Evolutionary conservation across 257 asterid genomes (phyloP).

Genomic region (Galeopsis tetrahit): DNA sequence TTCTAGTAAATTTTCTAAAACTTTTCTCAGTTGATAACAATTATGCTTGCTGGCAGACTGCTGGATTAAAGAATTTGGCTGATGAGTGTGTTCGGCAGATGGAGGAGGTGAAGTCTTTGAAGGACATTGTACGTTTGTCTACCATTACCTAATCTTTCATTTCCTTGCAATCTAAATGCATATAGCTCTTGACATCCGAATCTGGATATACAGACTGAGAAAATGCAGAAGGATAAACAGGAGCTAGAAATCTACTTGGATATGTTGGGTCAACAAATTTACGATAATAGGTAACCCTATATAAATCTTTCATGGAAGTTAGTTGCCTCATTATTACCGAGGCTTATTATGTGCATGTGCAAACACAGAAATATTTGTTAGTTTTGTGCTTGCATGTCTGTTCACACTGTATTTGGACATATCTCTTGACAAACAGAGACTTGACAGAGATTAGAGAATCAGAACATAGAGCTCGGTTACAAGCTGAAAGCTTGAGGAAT

Average conservation of each 20-base stretch:
- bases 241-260: slow-evolving; percentile 83
- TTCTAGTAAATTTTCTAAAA: slow-evolving; percentile 17
- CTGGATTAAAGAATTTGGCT: slow-evolving; percentile 65
- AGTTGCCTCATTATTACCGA: slow-evolving; percentile 12
- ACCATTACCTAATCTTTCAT: slow-evolving; percentile 17
- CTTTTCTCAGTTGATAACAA: slow-evolving; percentile 25
- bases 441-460: slow-evolving; percentile 79
- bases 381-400: slow-evolving; percentile 16
- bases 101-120: slow-evolving; percentile 70
- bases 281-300: slow-evolving; percentile 70
- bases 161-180: slow-evolving; percentile 26
- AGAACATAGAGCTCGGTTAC: slow-evolving; percentile 74
- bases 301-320: slow-evolving; percentile 9
- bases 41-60: slow-evolving; percentile 59
- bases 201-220: slow-evolving; percentile 68
- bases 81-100: slow-evolving; percentile 58
- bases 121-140: slow-evolving; percentile 61
- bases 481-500: slow-evolving; percentile 74
- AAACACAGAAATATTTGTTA: background rate
- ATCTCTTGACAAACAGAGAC: slow-evolving; percentile 47
- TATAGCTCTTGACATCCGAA: slow-evolving; percentile 32
- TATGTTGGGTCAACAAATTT: slow-evolving; percentile 82
- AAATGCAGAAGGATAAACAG: slow-evolving; percentile 78
- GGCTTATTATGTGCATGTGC: slow-evolving; percentile 17
- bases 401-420: slow-evolving; percentile 26